phyloP scores from a whole-genome alignment of 106 monocot species.

The Iris macrosiphon region DNA sequence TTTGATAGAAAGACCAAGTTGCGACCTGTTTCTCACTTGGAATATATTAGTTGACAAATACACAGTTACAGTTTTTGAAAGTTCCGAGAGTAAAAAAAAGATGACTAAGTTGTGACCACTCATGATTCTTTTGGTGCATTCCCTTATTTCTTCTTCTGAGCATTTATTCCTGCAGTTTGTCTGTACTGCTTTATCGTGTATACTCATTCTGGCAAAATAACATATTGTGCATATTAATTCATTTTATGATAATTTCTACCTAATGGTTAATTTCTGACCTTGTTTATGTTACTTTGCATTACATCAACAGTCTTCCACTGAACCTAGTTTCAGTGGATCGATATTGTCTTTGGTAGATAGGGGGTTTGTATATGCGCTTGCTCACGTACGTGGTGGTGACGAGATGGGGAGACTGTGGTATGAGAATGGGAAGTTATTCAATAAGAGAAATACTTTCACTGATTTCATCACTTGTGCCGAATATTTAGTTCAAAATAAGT shows the following conservation, averaged over 20 bases:
- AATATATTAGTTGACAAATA: too few species aligned
- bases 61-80: too few species aligned
- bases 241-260: neutral
- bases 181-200: too few species aligned
- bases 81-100: too few species aligned
- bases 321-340: slow-evolving; percentile 64
- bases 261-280: neutral
- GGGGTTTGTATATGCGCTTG: slow-evolving; percentile 80
- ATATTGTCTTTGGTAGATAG: slow-evolving; percentile 68
- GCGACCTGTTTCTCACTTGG: too few species aligned
- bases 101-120: too few species aligned
- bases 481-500: slow-evolving; percentile 65
- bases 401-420: slow-evolving; percentile 94
- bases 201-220: too few species aligned
- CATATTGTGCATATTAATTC: too few species aligned
- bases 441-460: slow-evolving; percentile 75
- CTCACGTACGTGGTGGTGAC: slow-evolving; percentile 89
- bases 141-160: too few species aligned
- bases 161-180: too few species aligned
- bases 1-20: too few species aligned
- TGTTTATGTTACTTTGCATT: slow-evolving; percentile 1
- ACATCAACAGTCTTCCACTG: slow-evolving; percentile 44
- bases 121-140: too few species aligned
- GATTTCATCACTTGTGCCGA: slow-evolving; percentile 87
- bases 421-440: slow-evolving; percentile 77